Evolutionary conservation across 2,329 filamentous ascomycete genomes (phyloP).

Genomic region (Clarireedia hainanense): DNA sequence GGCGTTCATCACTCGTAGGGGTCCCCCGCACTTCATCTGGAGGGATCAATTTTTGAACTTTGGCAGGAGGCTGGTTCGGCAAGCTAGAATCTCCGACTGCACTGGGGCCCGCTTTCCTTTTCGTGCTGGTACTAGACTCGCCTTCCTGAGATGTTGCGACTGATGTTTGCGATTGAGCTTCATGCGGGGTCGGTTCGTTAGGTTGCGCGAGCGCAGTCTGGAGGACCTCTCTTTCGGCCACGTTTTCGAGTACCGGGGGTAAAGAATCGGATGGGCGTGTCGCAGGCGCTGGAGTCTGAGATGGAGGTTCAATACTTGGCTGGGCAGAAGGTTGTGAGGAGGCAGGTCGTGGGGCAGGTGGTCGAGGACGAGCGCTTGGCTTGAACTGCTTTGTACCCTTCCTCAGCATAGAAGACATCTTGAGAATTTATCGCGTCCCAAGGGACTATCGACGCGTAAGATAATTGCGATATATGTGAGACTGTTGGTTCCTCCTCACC

Average conservation of each 20-base stretch:
- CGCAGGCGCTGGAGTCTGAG: constrained; percentile 22
- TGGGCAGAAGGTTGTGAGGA: constrained; percentile 32
- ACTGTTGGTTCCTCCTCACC: too few species aligned
- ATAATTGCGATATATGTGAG: too few species aligned
- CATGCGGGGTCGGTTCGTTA: constrained; percentile 1
- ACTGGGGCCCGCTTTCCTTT: not conserved
- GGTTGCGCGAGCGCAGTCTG: not conserved
- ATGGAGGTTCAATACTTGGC: constrained; percentile 34
- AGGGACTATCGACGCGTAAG: too few species aligned
- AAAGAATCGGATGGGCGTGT: constrained; percentile 10
- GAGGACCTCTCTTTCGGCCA: not conserved
- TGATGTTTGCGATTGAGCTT: not conserved
- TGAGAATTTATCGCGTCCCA: not conserved
- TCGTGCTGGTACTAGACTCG: not conserved
- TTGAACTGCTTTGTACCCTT: constrained; percentile 40
- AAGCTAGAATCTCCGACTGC: not conserved
- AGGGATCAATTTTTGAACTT: constrained; percentile 2
- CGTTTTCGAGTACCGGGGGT: not conserved
- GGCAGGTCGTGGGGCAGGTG: constrained; percentile 38
- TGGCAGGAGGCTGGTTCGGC: not conserved
- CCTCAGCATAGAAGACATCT: constrained; percentile 10
- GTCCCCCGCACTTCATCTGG: not conserved
- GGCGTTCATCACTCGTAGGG: too few species aligned
- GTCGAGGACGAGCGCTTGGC: constrained; percentile 56
- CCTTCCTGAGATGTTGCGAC: not conserved